Percentiles rank a stretch among this genome's conserved stretches.
These are phyloP conservation scores for Kazachstania sp. DNA, from an alignment of 1,139 yeast genomes.

Conservation along the genomic window DNA sequence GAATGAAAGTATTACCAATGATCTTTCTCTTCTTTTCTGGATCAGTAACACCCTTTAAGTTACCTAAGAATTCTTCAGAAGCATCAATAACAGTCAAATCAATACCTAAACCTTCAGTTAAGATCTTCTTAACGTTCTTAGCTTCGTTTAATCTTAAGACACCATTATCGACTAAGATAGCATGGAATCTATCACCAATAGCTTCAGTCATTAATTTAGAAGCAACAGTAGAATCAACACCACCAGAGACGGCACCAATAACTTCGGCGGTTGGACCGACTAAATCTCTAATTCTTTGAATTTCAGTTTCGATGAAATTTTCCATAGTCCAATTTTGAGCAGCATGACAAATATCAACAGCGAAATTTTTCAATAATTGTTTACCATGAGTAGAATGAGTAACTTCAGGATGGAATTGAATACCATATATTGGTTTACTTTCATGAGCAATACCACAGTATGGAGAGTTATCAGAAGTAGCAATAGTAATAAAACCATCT, in stretches of 20 bases:
- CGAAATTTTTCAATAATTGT: conserved; percentile 78
- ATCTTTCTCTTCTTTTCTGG: conserved; percentile 99
- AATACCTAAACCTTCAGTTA: conserved; percentile 89
- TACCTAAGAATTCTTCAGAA: conserved; percentile 73
- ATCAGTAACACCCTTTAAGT: conserved; percentile 89
- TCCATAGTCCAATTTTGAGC: conserved; percentile 95
- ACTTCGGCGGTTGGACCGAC: conserved; percentile 99
- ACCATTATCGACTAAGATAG: conserved; percentile 96
- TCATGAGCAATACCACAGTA: conserved; percentile 86
- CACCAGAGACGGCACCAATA: conserved; percentile 99
- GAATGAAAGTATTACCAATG: conserved; percentile 96
- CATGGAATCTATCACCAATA: conserved; percentile 97
- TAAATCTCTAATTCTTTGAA: conserved; percentile 76
- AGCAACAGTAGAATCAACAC: conserved; percentile 99
- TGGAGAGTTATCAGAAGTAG: conserved; percentile 90
- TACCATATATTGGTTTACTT: conserved; percentile 71
- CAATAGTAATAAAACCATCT: conserved; percentile 79
- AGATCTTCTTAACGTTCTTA: conserved; percentile 73
- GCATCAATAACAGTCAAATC: conserved; percentile 94
- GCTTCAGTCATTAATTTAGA: conserved; percentile 98
- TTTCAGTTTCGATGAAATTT: conserved; percentile 94
- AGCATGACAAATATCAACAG: conserved; percentile 82
- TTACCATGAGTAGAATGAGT: conserved; percentile 94
- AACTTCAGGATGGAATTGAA: conserved; percentile 99
- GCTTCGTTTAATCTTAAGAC: conserved; percentile 95